Base-by-base conservation (phyloP, 306 rosid genomes). In the Canavalia gladiata region DNA sequence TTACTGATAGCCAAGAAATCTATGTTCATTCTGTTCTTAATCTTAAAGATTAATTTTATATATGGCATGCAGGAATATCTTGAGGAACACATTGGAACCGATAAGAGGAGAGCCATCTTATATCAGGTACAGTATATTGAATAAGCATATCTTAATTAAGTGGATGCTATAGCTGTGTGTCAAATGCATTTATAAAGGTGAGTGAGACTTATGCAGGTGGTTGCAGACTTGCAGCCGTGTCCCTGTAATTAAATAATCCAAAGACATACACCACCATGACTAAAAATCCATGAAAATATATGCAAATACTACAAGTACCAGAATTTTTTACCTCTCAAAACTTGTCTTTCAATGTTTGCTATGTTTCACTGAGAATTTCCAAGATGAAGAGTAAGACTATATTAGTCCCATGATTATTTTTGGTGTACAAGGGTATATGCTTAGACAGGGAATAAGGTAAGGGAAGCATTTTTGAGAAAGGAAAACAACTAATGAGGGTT, bases 51-150 rank as follows among this genome's bases (percentile, higher is more conserved):
- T 13, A 41, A 0, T n/a, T 68, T 30, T 59, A 68, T 74, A 31
- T 37, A 7, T 80, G 68, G n/a, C 64, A 81, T 76, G 85, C 98
- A 96, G 99, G 98, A 89, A 80, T 93, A 92, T 87, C 99, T 96
- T 62, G 99, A 96, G 80, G 99, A 93, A 79, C 86, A 67, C 52
- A 85, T 93, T 41, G 97, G 96, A 86, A 81, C 83, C 1, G 83
- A 84, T 64, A 96, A 89, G 70, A 88, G 99, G 86, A 86, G 94
- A 85, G 63, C 89, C 28, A 68, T 96, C 70, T 75, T 93, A 54
- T 93, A 86, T 84, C 98, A 91, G 90, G 99, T 92, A 90, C 80
- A 84, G 46, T 67, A 72, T 55, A 45, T 51, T 7, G 55, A 54
- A 66, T 60, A 55, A 35, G 51, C 69, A 70, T 80, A 50, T 64